These are phyloP conservation scores for Cyclanthera cordifolia DNA, from an alignment of 306 rosid genomes.

Conservation along the genomic window DNA sequence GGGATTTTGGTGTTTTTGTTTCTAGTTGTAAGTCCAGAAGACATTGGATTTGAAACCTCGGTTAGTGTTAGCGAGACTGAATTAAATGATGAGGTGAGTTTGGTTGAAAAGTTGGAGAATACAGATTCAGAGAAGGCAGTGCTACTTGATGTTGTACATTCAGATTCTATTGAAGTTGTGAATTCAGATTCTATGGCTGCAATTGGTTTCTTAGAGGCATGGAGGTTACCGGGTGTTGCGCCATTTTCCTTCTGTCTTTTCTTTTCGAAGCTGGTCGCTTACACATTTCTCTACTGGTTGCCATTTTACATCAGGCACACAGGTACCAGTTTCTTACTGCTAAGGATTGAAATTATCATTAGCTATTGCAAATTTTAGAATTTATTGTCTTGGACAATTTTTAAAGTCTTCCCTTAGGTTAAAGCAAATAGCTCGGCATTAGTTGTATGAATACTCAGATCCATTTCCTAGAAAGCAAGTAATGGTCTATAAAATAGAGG, in stretches of 20 bases:
- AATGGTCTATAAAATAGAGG: no score
- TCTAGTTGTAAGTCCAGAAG: slow-evolving; percentile 63
- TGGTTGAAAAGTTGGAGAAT: no score
- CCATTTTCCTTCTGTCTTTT: slow-evolving; percentile 74
- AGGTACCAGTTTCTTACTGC: slow-evolving; percentile 19
- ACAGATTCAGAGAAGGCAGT: slow-evolving; percentile 57
- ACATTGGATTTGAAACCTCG: slow-evolving; percentile 39
- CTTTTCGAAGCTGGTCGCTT: slow-evolving; percentile 88
- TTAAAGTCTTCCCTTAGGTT: no score
- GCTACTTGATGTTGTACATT: slow-evolving; percentile 24
- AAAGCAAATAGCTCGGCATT: no score
- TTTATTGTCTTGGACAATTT: background rate
- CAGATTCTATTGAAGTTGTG: no score
- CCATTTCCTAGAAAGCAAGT: no score
- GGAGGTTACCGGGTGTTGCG: slow-evolving; percentile 80
- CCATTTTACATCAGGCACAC: slow-evolving; percentile 87
- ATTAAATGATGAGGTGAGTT: no score
- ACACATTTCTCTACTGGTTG: slow-evolving; percentile 81
- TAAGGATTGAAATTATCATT: background rate
- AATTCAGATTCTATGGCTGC: slow-evolving; percentile 19
- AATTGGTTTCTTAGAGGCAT: slow-evolving; percentile 89
- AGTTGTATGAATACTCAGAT: no score
- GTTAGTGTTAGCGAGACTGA: no score
- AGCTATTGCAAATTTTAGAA: background rate
- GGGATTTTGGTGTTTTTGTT: slow-evolving; percentile 57